Evolutionary conservation across 805 yeast species (phyloP), one percentile per base, ranked within the genome.

Genomic region (Maudiozyma serrabonitensis): DNA sequence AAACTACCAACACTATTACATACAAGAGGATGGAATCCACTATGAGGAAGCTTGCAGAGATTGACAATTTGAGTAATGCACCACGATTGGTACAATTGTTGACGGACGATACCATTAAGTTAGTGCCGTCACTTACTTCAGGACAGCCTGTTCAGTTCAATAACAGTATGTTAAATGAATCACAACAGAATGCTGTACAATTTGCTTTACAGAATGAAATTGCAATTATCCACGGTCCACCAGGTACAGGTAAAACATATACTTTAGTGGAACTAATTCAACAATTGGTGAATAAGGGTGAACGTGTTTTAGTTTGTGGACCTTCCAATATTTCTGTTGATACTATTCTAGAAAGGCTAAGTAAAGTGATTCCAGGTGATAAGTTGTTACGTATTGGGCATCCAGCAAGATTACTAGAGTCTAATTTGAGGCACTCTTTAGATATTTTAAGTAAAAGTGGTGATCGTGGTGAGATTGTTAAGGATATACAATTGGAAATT

Each of bases 251-350:
- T 3, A 79, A 80, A 52, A 91, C 98, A 0, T 83, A 82, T 54
- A 90, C 97, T 0, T 58, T 91, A 6, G 80, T 90, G 9, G 97
- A 91, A 59, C 69, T 87, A 7, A 81, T 89, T 37, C 77, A 84
- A 46, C 96, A 90, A 60, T 69, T 88, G 46, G 73, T 80, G 1
- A 70, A 69, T 8, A 67, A 66, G 31, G 77, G 78, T 7, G 49
- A 46, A 52, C 64, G 89, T 43, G 81, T 91, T 0, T 69, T 91
- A 28, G 90, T 91, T 0, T 90, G 97, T 69, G 97, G 96, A 0
- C 95, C 98, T 0, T 89, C 97, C 0, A 91, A 91, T 62, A 82
- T 89, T 15, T 80, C 96, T 0, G 95, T 90, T 1, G 98, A 91
- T 63, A 91, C 95, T 0, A 84, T 91, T 15, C 66, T 90, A 45